phyloP scores from a whole-genome alignment of 805 yeast genomes.

The Starmerella gropengiesseri region DNA sequence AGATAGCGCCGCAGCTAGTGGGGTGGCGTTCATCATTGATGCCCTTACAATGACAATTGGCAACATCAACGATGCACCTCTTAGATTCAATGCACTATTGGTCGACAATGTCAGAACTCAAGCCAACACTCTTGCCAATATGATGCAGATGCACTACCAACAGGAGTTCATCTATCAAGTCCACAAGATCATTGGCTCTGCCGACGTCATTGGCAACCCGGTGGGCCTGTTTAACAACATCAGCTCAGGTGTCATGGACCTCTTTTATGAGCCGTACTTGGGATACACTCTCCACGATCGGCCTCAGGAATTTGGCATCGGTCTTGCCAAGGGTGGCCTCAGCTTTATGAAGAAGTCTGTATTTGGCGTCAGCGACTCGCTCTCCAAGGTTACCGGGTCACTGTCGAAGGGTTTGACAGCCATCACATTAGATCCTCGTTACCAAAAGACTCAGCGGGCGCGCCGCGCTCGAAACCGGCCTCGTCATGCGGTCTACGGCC shows the following conservation, averaged over 20 bases:
- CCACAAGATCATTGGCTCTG: conserved; percentile 88
- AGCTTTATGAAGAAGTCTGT: conserved; percentile 91
- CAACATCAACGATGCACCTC: conserved; percentile 93
- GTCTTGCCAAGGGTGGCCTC: conserved; percentile 89
- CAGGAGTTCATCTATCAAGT: conserved; percentile 87
- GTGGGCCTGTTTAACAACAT: conserved; percentile 90
- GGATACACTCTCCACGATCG: conserved; percentile 90
- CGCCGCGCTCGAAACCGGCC: conserved; percentile 70
- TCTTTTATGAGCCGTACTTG: conserved; percentile 93
- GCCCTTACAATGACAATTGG: conserved; percentile 94
- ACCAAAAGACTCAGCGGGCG: conserved; percentile 70
- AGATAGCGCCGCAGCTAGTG: conserved; percentile 17
- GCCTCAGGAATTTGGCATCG: conserved; percentile 92
- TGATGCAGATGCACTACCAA: conserved; percentile 73
- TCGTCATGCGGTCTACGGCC: conserved; percentile 72
- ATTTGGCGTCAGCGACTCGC: conserved; percentile 86
- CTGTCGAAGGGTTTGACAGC: conserved; percentile 87
- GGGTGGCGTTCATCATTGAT: conserved; percentile 49
- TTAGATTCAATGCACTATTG: conserved; percentile 72
- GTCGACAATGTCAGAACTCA: conserved; percentile 87
- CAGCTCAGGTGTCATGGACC: conserved; percentile 90
- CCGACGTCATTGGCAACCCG: conserved; percentile 93
- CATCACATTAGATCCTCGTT: conserved; percentile 75
- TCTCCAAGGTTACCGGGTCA: conserved; percentile 87
- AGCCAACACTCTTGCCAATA: conserved; percentile 54